Evolutionary conservation across 306 rosid genomes (phyloP).

Genomic region (Echinosophora koreensis): DNA sequence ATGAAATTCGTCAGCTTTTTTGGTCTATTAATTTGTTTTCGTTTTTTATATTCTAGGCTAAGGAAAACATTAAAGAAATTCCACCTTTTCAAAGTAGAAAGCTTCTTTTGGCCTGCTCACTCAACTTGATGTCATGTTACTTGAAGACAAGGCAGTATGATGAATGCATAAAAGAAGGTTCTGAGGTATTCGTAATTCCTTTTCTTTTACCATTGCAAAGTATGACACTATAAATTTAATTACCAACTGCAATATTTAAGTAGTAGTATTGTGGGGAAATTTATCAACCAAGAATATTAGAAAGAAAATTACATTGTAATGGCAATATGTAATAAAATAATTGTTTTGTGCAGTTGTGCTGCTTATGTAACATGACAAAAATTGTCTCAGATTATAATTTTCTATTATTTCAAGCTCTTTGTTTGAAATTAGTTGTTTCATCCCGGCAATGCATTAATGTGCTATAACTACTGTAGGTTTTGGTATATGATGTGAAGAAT

Average conservation of each 20-base stretch:
- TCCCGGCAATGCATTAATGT: constrained; percentile 18
- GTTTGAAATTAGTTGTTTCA: constrained; percentile 32
- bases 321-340: not conserved
- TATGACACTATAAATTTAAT: constrained; percentile 40
- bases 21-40: constrained; percentile 33
- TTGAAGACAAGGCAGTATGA: constrained; percentile 82
- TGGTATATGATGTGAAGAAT: constrained; percentile 78
- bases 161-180: constrained; percentile 89
- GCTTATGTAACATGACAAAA: constrained; percentile 17
- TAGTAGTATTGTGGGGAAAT: constrained; percentile 31
- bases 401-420: constrained; percentile 17
- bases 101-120: constrained; percentile 88
- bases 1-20: constrained; percentile 7
- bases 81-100: constrained; percentile 77
- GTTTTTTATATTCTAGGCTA: constrained; percentile 68
- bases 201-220: constrained; percentile 39
- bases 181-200: constrained; percentile 69
- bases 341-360: constrained; percentile 5
- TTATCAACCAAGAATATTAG: constrained; percentile 19
- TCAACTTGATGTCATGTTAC: constrained; percentile 96
- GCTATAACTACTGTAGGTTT: constrained; percentile 62
- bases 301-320: constrained; percentile 27
- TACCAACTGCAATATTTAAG: constrained; percentile 6
- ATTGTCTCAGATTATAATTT: constrained; percentile 13
- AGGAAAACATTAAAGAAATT: constrained; percentile 74